phyloP scores from a whole-genome alignment of 208 protist genomes.

The Leishmania lainsoni region DNA sequence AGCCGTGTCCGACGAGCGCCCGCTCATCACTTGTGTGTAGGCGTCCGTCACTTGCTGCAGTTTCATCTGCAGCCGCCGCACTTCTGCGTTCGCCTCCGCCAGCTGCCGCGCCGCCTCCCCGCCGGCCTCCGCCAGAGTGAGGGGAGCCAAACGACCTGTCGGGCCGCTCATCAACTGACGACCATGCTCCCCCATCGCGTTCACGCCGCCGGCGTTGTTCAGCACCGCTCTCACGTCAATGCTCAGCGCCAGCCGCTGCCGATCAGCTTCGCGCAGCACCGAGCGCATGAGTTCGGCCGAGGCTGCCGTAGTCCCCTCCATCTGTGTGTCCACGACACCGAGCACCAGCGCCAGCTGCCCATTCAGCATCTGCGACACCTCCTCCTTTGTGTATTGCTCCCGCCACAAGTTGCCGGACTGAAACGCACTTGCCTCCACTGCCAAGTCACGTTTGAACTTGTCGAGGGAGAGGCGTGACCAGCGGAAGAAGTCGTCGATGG shows the following conservation, averaged over 20 bases:
- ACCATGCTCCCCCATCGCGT: constrained; percentile 54
- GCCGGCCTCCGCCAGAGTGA: constrained; percentile 57
- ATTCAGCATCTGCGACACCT: constrained; percentile 54
- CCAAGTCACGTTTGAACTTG: constrained; percentile 62
- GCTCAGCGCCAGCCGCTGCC: constrained; percentile 51
- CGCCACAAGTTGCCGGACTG: constrained; percentile 56
- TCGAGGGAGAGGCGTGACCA: constrained; percentile 71
- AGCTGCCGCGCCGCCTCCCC: constrained; percentile 66
- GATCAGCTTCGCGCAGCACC: constrained; percentile 70
- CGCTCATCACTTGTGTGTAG: constrained; percentile 61
- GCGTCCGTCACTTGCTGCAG: constrained; percentile 64
- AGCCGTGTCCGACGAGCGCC: constrained; percentile 46
- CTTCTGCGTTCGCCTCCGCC: constrained; percentile 69
- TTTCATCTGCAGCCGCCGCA: constrained; percentile 64
- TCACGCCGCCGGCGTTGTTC: constrained; percentile 52
- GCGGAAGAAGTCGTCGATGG: constrained; percentile 65
- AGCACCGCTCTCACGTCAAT: constrained; percentile 58
- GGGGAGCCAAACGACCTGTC: constrained; percentile 54
- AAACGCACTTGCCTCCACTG: constrained; percentile 60
- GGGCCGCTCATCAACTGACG: constrained; percentile 61
- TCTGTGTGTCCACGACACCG: constrained; percentile 52
- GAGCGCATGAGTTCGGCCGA: constrained; percentile 68
- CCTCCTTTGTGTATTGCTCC: constrained; percentile 51
- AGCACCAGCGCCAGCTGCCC: constrained; percentile 61
- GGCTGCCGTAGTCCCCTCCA: constrained; percentile 47